These are phyloP conservation scores for Mortierella sp. DNA, from an alignment of 371 early-diverging fungal genomes.

Conservation along the genomic window DNA sequence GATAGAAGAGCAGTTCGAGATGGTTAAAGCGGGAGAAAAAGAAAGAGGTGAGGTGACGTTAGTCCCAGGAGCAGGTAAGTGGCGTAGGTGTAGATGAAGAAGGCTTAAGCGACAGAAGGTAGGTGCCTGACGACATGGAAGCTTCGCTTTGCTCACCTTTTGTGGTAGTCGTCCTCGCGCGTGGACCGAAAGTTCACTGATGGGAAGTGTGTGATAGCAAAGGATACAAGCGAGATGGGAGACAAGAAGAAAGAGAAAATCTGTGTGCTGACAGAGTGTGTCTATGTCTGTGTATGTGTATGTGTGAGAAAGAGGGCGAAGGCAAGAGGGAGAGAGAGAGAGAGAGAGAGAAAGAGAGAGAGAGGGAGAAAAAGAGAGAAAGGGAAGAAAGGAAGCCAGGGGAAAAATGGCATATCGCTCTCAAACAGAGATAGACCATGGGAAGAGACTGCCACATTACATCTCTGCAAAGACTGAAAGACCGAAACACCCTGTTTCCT, in stretches of 20 bases:
- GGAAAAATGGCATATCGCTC: not conserved
- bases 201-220: not conserved
- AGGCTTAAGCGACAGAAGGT: not conserved
- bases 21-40: not conserved
- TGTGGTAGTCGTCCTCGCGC: not conserved
- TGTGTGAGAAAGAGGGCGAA: no score
- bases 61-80: not conserved
- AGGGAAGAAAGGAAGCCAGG: not conserved
- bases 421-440: no score
- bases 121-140: not conserved
- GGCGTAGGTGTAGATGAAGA: not conserved
- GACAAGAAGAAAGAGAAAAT: not conserved
- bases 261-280: no score
- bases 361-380: not conserved
- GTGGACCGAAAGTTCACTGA: not conserved
- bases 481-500: no score
- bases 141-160: slow-evolving; percentile 16
- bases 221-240: no score
- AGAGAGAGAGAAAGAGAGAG: slow-evolving; percentile 5
- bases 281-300: no score
- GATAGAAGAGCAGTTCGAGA: not conserved
- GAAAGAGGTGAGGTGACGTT: not conserved
- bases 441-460: no score
- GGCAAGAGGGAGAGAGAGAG: not conserved
- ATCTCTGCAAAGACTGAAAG: no score